Conservation (phyloP, 2,329 filamentous ascomycete species). For the Trichoderma sp. region DNA sequence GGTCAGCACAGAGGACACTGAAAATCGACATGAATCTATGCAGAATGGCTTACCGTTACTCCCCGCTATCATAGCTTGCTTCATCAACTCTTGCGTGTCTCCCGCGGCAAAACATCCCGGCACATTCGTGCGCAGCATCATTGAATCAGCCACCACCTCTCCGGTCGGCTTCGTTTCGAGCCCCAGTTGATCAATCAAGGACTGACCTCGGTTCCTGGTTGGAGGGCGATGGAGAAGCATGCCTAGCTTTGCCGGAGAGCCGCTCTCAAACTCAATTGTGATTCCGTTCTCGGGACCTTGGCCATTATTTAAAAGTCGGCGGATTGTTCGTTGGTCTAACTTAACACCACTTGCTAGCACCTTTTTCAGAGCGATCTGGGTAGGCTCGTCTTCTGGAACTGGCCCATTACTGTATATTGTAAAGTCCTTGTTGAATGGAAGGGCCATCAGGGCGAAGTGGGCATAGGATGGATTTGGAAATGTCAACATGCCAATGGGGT, state of each 20-base stretch:
- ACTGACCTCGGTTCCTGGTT: constrained; percentile 45
- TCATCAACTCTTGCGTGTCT: constrained; percentile 44
- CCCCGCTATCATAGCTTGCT: constrained; percentile 26
- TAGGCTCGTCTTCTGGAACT: constrained; percentile 15
- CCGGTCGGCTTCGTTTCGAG: constrained; percentile 49
- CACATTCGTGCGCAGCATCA: constrained; percentile 55
- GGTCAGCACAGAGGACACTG: not conserved
- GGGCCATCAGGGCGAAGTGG: constrained; percentile 50
- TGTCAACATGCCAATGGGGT: constrained; percentile 53
- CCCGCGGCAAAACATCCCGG: constrained; percentile 58
- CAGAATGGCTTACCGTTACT: constrained; percentile 15
- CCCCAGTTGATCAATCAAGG: constrained; percentile 45
- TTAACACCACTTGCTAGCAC: constrained; percentile 42
- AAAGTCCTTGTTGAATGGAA: constrained; percentile 47
- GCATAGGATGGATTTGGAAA: constrained; percentile 40
- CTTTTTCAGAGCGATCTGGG: constrained; percentile 25
- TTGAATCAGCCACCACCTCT: constrained; percentile 48
- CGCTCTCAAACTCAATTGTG: constrained; percentile 47
- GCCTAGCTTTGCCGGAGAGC: constrained; percentile 41
- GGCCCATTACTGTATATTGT: constrained; percentile 57
- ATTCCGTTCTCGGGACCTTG: constrained; percentile 35
- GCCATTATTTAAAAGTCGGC: constrained; percentile 36
- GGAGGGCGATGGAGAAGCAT: constrained; percentile 48
- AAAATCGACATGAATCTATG: not conserved
- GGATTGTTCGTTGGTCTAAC: constrained; percentile 44